Base-by-base conservation (phyloP, 2,329 filamentous ascomycete genomes). In the Hymenoscyphus fraxineus region DNA sequence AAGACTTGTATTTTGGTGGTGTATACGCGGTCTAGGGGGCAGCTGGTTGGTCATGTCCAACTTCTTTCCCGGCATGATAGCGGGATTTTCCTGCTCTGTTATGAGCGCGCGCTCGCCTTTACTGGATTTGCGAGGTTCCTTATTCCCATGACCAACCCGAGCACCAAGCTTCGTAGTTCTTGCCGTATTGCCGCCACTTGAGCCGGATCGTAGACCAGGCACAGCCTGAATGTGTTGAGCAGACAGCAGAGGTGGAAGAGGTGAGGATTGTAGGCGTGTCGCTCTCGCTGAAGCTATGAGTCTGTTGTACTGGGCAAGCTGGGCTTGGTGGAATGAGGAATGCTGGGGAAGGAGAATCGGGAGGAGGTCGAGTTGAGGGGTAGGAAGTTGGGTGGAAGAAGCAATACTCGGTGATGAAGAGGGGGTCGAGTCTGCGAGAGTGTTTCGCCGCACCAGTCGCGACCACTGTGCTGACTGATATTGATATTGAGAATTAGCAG, bases 271-370 rank as follows among this genome's bases (percentile, higher is more conserved):
- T 65, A 87, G 76, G 71, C 84, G 83, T 70, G 83, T 82, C 15
- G 63, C 66, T 66, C 71, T 69, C 38, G 77, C 77, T 66, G 84
- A 82, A 61, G 85, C 84, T 69, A 88, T 82, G 73, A 88, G 84
- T 73, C 83, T 84, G 76, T 88, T 88, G 80, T 88, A 88, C 70
- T 87, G 82, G 60, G 85, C 80, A 63, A 89, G 82, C 76, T 87
- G 85, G 62, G 83, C 84, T 72, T 88, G 83, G 76, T 86, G 85
- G 68, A 84, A 78, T 54, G 81, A 84, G 40, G 82, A 78, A 68
- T 87, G 84, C 67, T 86, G 85, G 16, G 84, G 84, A 64, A 86
- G 70, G 70, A 86, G 77, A 67, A 85, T 80, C 41, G 85, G 85
- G 35, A 85, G 78, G 65, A 85, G 78, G 68, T 86, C 83, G 71